Conservation (phyloP, 805 yeast species). For the Huiozyma sinensis region DNA sequence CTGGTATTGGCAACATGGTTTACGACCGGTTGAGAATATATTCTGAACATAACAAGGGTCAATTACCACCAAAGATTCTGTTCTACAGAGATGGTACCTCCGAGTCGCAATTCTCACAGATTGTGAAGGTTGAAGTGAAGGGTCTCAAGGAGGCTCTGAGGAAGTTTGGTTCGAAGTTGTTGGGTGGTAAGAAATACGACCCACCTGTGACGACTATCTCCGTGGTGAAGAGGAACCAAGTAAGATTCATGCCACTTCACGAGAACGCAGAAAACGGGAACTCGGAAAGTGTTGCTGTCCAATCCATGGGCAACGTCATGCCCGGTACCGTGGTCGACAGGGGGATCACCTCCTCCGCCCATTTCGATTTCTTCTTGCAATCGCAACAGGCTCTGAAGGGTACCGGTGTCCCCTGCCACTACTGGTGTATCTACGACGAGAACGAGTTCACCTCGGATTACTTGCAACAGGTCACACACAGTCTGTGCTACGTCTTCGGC, state of each 20-base stretch:
- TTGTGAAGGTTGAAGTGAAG: constrained; percentile 15
- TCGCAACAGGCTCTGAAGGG: constrained; percentile 16
- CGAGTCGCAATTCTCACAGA: constrained; percentile 14
- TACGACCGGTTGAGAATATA: constrained; percentile 10
- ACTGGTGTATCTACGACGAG: constrained; percentile 18
- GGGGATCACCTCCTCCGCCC: constrained; percentile 17
- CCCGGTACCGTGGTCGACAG: constrained; percentile 20
- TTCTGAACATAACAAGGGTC: constrained; percentile 12
- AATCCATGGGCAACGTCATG: constrained; percentile 17
- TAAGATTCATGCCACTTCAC: constrained; percentile 16
- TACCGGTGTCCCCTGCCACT: constrained; percentile 20
- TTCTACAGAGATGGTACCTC: constrained; percentile 20
- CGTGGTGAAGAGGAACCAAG: constrained; percentile 17
- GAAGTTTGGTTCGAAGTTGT: constrained; percentile 6
- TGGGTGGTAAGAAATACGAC: constrained; percentile 7
- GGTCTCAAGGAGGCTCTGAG: constrained; percentile 11
- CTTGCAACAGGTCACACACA: constrained; percentile 14
- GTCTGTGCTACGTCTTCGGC: constrained; percentile 15
- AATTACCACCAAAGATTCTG: constrained; percentile 15
- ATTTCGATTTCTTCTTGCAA: constrained; percentile 18
- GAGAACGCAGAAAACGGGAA: constrained; percentile 13
- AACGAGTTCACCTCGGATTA: constrained; percentile 11
- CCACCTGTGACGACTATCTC: constrained; percentile 13
- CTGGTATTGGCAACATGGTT: constrained; percentile 10
- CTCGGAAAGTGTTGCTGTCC: constrained; percentile 15